phyloP scores from a whole-genome alignment of 2,329 filamentous ascomycete genomes.

The Phialophora chinensis region DNA sequence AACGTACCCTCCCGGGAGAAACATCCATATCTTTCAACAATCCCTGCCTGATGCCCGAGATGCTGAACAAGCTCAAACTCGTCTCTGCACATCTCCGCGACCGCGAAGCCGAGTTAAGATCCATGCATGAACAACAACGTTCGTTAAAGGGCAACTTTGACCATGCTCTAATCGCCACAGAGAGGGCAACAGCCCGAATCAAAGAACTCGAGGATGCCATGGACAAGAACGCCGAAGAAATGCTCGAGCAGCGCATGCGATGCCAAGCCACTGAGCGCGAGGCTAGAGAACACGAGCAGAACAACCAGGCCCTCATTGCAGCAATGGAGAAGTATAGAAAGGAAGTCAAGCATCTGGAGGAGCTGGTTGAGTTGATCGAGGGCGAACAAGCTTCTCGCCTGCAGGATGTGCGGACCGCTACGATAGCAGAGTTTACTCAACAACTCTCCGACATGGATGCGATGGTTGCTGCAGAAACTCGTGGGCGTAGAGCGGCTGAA shows the following conservation, averaged over 20 bases:
- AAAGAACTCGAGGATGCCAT: slow-evolving; percentile 48
- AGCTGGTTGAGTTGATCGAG: slow-evolving; percentile 51
- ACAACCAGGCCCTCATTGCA: slow-evolving; percentile 50
- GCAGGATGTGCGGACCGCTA: slow-evolving; percentile 47
- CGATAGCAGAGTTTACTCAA: slow-evolving; percentile 41
- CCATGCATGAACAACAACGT: slow-evolving; percentile 47
- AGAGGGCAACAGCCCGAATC: slow-evolving; percentile 47
- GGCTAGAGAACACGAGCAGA: slow-evolving; percentile 48
- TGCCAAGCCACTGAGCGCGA: slow-evolving; percentile 52
- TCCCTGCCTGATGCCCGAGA: slow-evolving; percentile 47
- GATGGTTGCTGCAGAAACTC: slow-evolving; percentile 45
- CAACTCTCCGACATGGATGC: slow-evolving; percentile 46
- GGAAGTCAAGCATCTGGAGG: slow-evolving; percentile 52
- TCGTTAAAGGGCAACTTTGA: slow-evolving; percentile 54
- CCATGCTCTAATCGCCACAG: slow-evolving; percentile 47
- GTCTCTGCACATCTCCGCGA: slow-evolving; percentile 42
- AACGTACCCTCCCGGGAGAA: slow-evolving; percentile 53
- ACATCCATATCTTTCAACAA: slow-evolving; percentile 48
- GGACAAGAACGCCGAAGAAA: slow-evolving; percentile 52
- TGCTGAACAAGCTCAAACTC: slow-evolving; percentile 48
- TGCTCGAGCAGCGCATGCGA: slow-evolving; percentile 52
- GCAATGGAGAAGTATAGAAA: slow-evolving; percentile 53
- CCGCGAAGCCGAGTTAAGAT: slow-evolving; percentile 46
- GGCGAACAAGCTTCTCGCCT: slow-evolving; percentile 46
- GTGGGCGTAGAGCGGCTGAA: slow-evolving; percentile 46